Evolutionary conservation across 2,329 filamentous ascomycete genomes (phyloP), one percentile per base, ranked within the genome.

Genomic region (Ophiostoma australiae): DNA sequence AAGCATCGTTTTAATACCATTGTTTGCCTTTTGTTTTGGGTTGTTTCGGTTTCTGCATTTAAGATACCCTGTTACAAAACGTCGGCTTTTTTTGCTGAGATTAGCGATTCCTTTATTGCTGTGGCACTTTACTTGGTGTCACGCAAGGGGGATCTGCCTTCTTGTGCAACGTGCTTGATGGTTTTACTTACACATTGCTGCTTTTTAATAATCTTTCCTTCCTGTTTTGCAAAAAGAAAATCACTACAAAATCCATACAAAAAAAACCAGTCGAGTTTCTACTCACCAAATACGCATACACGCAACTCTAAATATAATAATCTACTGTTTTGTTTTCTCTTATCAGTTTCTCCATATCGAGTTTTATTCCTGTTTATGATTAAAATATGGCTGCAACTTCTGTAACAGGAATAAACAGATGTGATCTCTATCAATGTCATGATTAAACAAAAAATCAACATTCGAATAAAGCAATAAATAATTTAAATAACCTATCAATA

Each of bases 21-120:
- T 67, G 66, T 65, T 70, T 44, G 67, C 72, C 73, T 74, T 72
- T 73, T 73, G 73, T 75, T 80, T 70, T 68, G 77, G 81, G 82
- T 80, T 82, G 67, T 72, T 66, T 74, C 80, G 82, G 81, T 82
- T 82, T 84, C 81, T 85, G 84, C 83, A 85, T 86, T 85, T 85
- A 71, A 75, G 74, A 75, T 75, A 75, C 74, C 74, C 74, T 73
- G 74, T 72, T 72, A 68, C 71, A 68, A 71, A 52, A 70, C 61
- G 41, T 61, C 52, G 13, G 20, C 31, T 20, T 8, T 27, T 27
- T 4, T 55, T 33, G 35, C 23, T 31, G 6, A 17, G 23, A 11
- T 0, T 67, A 11, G 8, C 6, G 31, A 35, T 4, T 61, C 27
- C 69, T 20, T n/a, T 27, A 20, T 37, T 58, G 31, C 68, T 11